phyloP scores from a whole-genome alignment of 306 rosid genomes.

The Luffa acutangula region DNA sequence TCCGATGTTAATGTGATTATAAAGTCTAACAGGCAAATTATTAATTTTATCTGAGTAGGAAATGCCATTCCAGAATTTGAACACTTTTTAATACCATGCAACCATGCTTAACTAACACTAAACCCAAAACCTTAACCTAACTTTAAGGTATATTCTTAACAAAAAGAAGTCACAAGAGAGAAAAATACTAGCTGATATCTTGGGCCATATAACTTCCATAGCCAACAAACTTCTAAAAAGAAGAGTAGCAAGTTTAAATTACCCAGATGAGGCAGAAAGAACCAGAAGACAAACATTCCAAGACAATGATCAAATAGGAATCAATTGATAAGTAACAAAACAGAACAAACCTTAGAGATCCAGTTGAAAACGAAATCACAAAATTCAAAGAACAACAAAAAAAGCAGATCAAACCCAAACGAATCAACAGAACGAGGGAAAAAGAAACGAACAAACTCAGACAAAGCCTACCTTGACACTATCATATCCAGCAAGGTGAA shows the following conservation, averaged over 20 bases:
- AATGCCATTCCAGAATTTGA: neutral
- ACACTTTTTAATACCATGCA: neutral
- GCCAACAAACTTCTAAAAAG: neutral
- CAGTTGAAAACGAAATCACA: neutral
- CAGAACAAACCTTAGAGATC: neutral
- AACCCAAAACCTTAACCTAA: neutral
- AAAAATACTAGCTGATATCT: neutral
- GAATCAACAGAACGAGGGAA: neutral
- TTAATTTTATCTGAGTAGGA: neutral
- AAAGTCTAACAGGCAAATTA: neutral
- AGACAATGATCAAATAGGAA: neutral
- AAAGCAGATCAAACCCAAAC: neutral
- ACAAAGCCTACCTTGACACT: slow-evolving; percentile 41
- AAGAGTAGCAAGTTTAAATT: neutral
- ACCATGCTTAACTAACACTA: neutral
- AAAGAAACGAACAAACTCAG: neutral
- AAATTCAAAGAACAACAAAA: neutral
- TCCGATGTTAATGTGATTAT: neutral
- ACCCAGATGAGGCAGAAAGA: neutral
- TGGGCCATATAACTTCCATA: neutral
- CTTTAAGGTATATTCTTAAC: neutral
- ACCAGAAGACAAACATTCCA: neutral
- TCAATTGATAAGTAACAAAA: neutral
- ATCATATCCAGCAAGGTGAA: slow-evolving; percentile 88
- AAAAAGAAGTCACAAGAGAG: neutral